A percentile compares a stretch with the other conserved stretches of the same genome.
phyloP scores from a whole-genome alignment of 73 alveolate genomes.

The Effrenium voratum region DNA sequence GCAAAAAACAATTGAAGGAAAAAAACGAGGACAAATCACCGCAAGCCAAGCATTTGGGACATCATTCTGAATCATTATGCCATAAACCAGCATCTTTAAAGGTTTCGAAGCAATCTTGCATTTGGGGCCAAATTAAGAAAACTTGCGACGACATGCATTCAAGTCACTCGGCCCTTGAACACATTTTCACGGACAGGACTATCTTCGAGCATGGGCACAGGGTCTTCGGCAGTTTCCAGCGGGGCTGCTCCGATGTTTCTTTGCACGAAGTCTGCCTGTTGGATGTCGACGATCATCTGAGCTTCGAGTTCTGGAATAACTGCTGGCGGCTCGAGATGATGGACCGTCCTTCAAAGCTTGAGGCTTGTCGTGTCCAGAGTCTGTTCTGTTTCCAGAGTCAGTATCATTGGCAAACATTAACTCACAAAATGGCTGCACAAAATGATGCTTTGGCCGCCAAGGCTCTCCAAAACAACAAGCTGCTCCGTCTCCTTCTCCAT shows the following conservation, averaged over 20 bases:
- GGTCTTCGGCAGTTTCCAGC: not conserved
- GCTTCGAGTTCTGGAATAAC: constrained; percentile 15
- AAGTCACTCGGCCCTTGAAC: not conserved
- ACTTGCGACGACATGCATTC: not conserved
- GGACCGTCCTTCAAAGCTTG: not conserved
- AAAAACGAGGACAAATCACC: not conserved
- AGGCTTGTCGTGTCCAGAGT: not conserved
- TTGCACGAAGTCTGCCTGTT: constrained; percentile 30
- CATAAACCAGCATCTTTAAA: not conserved
- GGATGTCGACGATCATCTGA: not conserved
- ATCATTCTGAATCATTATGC: too few species aligned
- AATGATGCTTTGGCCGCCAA: not conserved
- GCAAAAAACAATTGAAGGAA: too few species aligned
- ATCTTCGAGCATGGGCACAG: not conserved
- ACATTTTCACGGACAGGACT: not conserved
- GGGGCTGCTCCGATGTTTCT: constrained; percentile 4
- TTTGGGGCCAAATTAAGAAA: not conserved
- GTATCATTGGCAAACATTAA: not conserved
- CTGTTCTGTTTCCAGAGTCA: not conserved
- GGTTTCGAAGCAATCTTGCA: not conserved
- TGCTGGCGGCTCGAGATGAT: constrained; percentile 2
- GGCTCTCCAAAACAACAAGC: not conserved
- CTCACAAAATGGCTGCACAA: not conserved
- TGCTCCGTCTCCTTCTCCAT: not conserved
- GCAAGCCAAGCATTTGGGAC: too few species aligned